phyloP scores from a whole-genome alignment of 805 yeast genomes.

The Saccharomyces cerevisiae region DNA sequence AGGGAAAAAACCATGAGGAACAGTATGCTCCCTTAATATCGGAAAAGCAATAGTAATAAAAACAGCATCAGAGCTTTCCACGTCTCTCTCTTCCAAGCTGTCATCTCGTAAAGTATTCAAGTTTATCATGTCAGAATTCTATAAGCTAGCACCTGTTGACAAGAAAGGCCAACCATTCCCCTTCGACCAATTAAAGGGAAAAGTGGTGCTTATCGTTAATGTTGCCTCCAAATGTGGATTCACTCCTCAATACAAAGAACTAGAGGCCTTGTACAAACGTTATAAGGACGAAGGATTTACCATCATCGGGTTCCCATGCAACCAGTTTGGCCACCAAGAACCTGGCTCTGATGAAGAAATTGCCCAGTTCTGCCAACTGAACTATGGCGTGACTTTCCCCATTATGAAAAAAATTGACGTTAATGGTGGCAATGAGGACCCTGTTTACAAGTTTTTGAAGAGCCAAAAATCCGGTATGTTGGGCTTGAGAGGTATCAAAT shows the following conservation, averaged over 20 bases:
- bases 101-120: neutral
- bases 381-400: constrained; percentile 90
- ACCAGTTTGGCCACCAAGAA: constrained; percentile 81
- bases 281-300: constrained; percentile 55
- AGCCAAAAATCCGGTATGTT: constrained; percentile 46
- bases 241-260: constrained; percentile 68
- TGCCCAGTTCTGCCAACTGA: constrained; percentile 59
- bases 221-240: constrained; percentile 83
- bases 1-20: neutral
- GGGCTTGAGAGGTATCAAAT: constrained; percentile 64
- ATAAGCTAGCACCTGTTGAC: constrained; percentile 57
- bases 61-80: no score
- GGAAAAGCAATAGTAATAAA: neutral
- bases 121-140: constrained; percentile 40
- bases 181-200: constrained; percentile 58
- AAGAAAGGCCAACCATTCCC: constrained; percentile 50
- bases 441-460: constrained; percentile 75
- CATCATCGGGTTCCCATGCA: constrained; percentile 82
- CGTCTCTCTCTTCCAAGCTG: neutral
- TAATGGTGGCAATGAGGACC: constrained; percentile 73
- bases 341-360: constrained; percentile 65
- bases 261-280: constrained; percentile 59
- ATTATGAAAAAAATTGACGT: constrained; percentile 79
- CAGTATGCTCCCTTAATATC: neutral
- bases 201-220: constrained; percentile 77